Evolutionary conservation across 2,329 filamentous ascomycete species (phyloP), one percentile per base, ranked within the genome.

Genomic region (Alternaria postmessia): DNA sequence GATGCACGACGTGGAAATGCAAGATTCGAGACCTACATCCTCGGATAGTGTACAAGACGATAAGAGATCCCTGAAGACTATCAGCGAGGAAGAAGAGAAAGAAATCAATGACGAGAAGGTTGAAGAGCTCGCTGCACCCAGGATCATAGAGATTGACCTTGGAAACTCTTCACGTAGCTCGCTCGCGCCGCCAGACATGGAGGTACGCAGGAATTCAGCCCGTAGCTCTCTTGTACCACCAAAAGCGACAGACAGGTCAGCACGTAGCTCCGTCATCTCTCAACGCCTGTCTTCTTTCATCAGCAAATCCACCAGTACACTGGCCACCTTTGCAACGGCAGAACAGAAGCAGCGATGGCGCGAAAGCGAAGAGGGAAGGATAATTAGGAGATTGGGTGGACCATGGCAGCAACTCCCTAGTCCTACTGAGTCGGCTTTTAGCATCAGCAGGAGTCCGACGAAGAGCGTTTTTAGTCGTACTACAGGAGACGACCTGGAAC

Each of bases 351-450:
- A 57, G 42, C 51, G 57, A 32, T 70, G 68, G 68, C 66, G 68
- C 48, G 57, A 62, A 42, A 67, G 62, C n/a, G 66, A 71, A 54
- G 62, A 70, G 52, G 46, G 49, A 34, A 68, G 67, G 26, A 67
- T 71, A 39, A 54, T 71, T 28, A 55, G 59, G 12, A 66, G 67
- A 11, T 49, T 71, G 1, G 68, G 68, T 9, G 68, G 68, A 6
- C 68, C 68, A 3, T 71, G 68, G 68, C 46, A 56, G 20, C 53
- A 59, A 28, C 51, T 61, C 11, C 38, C 58, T 28, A 59, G 52
- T 28, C 61, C 64, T 11, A 56, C 55, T 7, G 51, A 57, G 7
- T 54, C 59, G 1, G 46, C 54, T 4, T 64, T 58, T 46, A 59
- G 51, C 49, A 22, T 18, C 3, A 47, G n/a, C 24, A 28, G 43